Percentiles rank a stretch among this genome's conserved stretches.
These are phyloP conservation scores for Mycogone perniciosa DNA, from an alignment of 2,329 filamentous ascomycete species.

Conservation along the genomic window DNA sequence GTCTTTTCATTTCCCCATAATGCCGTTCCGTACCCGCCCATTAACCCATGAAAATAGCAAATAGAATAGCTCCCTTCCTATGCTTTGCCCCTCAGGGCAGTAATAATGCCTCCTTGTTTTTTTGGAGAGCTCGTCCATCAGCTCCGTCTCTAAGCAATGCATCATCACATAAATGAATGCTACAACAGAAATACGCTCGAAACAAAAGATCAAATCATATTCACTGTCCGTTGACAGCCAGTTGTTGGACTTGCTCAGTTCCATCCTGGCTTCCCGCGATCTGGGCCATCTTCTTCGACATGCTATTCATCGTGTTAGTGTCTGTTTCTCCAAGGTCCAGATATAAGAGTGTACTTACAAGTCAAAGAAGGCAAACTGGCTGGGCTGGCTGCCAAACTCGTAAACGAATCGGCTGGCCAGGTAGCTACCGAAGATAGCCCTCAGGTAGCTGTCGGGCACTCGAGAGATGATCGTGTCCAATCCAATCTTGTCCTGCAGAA, in stretches of 20 bases:
- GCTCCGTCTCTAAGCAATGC: conserved; percentile 1
- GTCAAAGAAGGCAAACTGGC: conserved; percentile 97
- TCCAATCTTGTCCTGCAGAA: conserved; percentile 84
- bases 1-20: no score
- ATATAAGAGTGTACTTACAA: conserved; percentile 60
- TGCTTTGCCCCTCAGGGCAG: neutral
- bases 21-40: no score
- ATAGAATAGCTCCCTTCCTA: neutral
- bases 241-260: conserved; percentile 22
- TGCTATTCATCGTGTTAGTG: conserved; percentile 35
- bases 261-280: conserved; percentile 25
- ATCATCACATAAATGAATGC: neutral
- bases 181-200: conserved; percentile 7
- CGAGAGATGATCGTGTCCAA: conserved; percentile 79
- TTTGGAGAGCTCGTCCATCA: neutral
- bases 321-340: neutral
- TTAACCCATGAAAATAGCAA: no score
- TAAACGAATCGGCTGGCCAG: conserved; percentile 95
- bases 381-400: conserved; percentile 84
- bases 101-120: neutral
- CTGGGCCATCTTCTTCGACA: conserved; percentile 58
- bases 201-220: neutral
- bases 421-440: conserved; percentile 93
- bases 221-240: conserved; percentile 18
- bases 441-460: conserved; percentile 86